phyloP scores from a whole-genome alignment of 1,139 yeast genomes.

The Debaryomyces coudertii region DNA sequence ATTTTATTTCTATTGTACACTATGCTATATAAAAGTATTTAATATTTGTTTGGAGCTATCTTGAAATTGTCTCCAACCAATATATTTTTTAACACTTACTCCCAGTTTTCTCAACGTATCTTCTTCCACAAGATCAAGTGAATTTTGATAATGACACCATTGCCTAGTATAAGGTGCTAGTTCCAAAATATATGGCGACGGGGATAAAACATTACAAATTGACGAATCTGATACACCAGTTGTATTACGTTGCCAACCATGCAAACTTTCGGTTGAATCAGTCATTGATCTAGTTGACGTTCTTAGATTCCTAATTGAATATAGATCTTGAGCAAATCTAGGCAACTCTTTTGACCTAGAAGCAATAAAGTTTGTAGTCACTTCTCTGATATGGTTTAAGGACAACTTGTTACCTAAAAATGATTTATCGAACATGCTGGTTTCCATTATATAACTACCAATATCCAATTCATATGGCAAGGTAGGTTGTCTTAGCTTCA shows the following conservation, averaged over 20 bases:
- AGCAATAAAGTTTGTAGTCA: slow-evolving; percentile 25
- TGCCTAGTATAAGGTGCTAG: slow-evolving; percentile 37
- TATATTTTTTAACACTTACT: slow-evolving; percentile 31
- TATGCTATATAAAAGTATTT: slow-evolving; percentile 15
- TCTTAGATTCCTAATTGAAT: slow-evolving; percentile 16
- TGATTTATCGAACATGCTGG: background rate
- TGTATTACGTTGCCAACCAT: slow-evolving; percentile 20
- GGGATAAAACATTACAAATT: slow-evolving; percentile 21
- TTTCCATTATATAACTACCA: slow-evolving; percentile 26
- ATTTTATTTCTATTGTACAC: slow-evolving; percentile 6
- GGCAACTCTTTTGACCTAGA: slow-evolving; percentile 32
- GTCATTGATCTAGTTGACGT: slow-evolving; percentile 19
- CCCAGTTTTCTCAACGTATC: slow-evolving; percentile 20
- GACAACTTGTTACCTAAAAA: slow-evolving; percentile 13
- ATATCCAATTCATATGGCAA: slow-evolving; percentile 42
- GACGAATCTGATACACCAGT: slow-evolving; percentile 34
- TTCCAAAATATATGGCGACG: slow-evolving; percentile 28
- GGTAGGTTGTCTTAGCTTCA: slow-evolving; percentile 23
- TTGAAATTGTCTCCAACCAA: slow-evolving; percentile 45
- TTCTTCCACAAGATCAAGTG: slow-evolving; percentile 30
- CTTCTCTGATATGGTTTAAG: slow-evolving; percentile 20
- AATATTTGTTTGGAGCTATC: slow-evolving; percentile 18
- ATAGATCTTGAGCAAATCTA: slow-evolving; percentile 20
- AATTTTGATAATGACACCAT: slow-evolving; percentile 40
- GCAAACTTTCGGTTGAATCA: background rate